A percentile compares a stretch with the other conserved stretches of the same genome.
These are phyloP conservation scores for Penicillium griseofulvum DNA, from an alignment of 2,329 filamentous ascomycete species.

Conservation along the genomic window DNA sequence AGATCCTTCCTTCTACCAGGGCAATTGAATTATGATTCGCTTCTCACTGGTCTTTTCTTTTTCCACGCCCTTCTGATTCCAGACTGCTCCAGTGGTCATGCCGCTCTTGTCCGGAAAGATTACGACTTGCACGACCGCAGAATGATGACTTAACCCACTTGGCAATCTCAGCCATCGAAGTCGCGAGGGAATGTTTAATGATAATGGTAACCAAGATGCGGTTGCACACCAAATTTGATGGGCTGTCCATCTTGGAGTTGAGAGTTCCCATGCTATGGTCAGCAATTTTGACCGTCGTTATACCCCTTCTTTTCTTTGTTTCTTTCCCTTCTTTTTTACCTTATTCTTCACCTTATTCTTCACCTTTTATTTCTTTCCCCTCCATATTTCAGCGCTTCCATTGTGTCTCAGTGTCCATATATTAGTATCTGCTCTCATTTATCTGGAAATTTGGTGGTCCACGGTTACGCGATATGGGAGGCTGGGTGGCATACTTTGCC, in stretches of 20 bases:
- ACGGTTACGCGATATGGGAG: neutral
- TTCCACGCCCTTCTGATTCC: neutral
- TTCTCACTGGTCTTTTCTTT: conserved; percentile 1
- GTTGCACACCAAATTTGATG: conserved; percentile 10
- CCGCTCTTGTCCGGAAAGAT: conserved; percentile 20
- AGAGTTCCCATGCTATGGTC: conserved; percentile 10
- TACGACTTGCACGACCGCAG: conserved; percentile 30
- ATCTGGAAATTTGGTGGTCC: neutral
- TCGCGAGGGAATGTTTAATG: conserved; percentile 31
- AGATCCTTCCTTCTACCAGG: conserved; percentile 14
- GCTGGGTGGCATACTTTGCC: neutral
- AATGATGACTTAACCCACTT: conserved; percentile 30
- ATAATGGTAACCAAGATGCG: conserved; percentile 35
- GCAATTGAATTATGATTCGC: conserved; percentile 9
- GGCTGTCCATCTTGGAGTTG: conserved; percentile 11
- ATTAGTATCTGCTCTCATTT: neutral
- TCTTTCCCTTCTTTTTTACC: conserved; percentile 9
- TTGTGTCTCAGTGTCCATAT: conserved; percentile 9
- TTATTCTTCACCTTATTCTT: conserved; percentile 9
- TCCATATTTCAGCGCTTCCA: conserved; percentile 3
- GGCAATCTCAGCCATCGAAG: conserved; percentile 16
- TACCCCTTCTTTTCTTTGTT: conserved; percentile 11
- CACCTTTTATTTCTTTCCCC: neutral
- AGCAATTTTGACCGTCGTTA: conserved; percentile 13
- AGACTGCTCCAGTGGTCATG: conserved; percentile 10